Percentiles rank a stretch among this genome's conserved stretches.
Conservation (phyloP, 345 rosid genomes). For the Citrus cavaleriei region DNA sequence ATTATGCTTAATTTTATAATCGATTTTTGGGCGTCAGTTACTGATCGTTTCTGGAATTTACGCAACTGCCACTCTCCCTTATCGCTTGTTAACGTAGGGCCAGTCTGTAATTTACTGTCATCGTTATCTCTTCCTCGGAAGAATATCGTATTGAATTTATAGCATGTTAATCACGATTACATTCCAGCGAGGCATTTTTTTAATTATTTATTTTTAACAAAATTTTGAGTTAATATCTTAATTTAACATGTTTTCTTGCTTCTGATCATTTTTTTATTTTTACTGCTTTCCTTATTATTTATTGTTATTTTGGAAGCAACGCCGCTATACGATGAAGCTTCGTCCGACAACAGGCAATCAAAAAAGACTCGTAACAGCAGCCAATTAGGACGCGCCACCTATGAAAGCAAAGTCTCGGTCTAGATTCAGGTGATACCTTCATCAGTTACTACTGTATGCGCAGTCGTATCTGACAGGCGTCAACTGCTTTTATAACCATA, state of each 20-base stretch:
- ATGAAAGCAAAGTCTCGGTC: background rate
- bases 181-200: no score
- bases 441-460: background rate
- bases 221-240: no score
- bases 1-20: background rate
- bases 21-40: background rate
- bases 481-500: background rate
- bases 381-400: constrained; percentile 8
- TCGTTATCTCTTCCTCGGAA: no score
- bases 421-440: background rate
- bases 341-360: background rate
- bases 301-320: background rate
- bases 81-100: background rate
- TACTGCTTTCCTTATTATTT: background rate
- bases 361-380: no score
- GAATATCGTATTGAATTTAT: no score
- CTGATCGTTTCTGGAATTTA: background rate
- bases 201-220: no score
- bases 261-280: no score
- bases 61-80: background rate
- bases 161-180: no score
- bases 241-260: no score
- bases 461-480: background rate
- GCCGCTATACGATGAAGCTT: background rate
- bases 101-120: background rate